These are phyloP conservation scores for Porphyra umbilicalis DNA, from an alignment of 31 red algal species.

Conservation along the genomic window DNA sequence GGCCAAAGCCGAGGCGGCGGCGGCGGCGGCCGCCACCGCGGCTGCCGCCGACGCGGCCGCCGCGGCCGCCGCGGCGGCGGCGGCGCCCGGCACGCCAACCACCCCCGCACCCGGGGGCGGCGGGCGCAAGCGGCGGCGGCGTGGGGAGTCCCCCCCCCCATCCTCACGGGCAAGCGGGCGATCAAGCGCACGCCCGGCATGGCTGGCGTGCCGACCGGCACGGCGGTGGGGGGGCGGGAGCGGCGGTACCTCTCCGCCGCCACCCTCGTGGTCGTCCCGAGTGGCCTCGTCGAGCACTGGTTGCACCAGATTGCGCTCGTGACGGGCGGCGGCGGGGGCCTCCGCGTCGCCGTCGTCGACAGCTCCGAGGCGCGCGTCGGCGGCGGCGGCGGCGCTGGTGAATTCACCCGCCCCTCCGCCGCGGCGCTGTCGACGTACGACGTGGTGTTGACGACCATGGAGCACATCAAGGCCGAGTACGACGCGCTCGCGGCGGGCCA, in stretches of 20 bases:
- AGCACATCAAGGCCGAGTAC: slow-evolving; percentile 31
- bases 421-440: slow-evolving; percentile 19
- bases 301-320: slow-evolving; percentile 42
- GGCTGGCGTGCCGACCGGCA: not conserved
- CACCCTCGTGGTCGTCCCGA: slow-evolving; percentile 78
- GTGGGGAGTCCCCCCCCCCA: not conserved
- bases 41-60: not conserved
- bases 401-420: not conserved
- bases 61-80: not conserved
- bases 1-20: not conserved
- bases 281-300: slow-evolving; percentile 72
- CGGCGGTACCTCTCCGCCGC: slow-evolving; percentile 43
- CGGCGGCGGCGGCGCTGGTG: not conserved
- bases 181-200: too few relatives aligned
- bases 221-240: not conserved
- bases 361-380: not conserved
- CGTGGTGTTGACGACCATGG: slow-evolving; percentile 65
- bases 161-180: not conserved
- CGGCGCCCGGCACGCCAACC: not conserved
- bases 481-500: slow-evolving; percentile 18
- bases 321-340: not conserved
- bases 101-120: not conserved
- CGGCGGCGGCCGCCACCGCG: not conserved
- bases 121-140: slow-evolving; percentile 1
- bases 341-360: not conserved